Conservation (phyloP, 345 rosid genomes). For the Eucalyptus coolabah region DNA sequence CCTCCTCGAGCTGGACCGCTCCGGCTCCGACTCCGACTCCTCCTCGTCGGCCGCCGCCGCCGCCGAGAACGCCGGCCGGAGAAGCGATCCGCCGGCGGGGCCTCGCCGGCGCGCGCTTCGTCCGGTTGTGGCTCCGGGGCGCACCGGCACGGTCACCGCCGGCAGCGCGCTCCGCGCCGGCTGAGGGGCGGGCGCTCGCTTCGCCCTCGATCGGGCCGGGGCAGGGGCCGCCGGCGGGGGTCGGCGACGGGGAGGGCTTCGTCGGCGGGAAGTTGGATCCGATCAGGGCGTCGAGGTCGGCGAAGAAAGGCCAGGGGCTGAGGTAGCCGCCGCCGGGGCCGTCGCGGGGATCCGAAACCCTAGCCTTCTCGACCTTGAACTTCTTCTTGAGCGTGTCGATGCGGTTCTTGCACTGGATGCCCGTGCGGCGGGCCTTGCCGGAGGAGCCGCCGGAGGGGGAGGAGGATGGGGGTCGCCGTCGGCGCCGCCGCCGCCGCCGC, state of each 20-base stretch:
- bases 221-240: neutral
- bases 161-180: neutral
- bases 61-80: neutral
- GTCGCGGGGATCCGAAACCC: conserved; percentile 7
- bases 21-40: conserved; percentile 4
- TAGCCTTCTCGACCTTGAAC: conserved; percentile 36
- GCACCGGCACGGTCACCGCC: conserved; percentile 1
- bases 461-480: neutral
- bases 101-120: neutral
- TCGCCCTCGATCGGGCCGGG: neutral
- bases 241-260: neutral
- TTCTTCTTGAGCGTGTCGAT: conserved; percentile 45
- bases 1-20: neutral
- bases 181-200: neutral
- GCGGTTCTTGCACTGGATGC: conserved; percentile 47
- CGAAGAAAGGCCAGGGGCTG: conserved; percentile 30
- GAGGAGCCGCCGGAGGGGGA: neutral
- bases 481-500: too few species aligned
- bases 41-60: conserved; percentile 4
- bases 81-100: neutral
- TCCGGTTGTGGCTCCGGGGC: conserved; percentile 1
- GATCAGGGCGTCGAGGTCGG: conserved; percentile 16
- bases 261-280: conserved; percentile 19
- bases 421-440: conserved; percentile 23
- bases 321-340: neutral